Conservation (phyloP, 345 rosid genomes). For the Erucastrum elatum region DNA sequence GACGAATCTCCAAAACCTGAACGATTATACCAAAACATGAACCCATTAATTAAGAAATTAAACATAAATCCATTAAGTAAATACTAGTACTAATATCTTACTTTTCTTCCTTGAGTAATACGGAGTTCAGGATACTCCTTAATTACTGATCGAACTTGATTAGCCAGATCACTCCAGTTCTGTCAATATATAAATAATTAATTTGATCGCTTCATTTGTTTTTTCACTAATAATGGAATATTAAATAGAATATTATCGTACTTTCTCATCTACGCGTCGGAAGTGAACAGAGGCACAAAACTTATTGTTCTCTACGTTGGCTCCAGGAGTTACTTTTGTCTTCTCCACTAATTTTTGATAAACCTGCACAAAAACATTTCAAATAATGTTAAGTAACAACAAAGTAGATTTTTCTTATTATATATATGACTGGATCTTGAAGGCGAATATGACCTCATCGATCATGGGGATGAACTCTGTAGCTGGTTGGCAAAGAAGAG, state of each 20-base stretch:
- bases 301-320: slow-evolving; percentile 86
- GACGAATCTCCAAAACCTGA: slow-evolving; percentile 92
- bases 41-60: background rate
- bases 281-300: slow-evolving; percentile 92
- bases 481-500: slow-evolving; percentile 77
- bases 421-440: slow-evolving; percentile 1
- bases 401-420: background rate
- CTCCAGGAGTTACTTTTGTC: slow-evolving; percentile 70
- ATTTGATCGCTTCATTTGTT: background rate
- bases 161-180: slow-evolving; percentile 79
- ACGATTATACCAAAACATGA: slow-evolving; percentile 5
- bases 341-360: slow-evolving; percentile 53
- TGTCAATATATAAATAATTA: slow-evolving; percentile 29
- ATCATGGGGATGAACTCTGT: slow-evolving; percentile 88
- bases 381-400: background rate
- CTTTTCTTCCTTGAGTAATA: slow-evolving; percentile 87
- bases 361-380: slow-evolving; percentile 39
- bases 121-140: slow-evolving; percentile 70
- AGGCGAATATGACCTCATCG: slow-evolving; percentile 56
- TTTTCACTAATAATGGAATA: background rate
- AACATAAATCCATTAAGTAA: slow-evolving; percentile 1
- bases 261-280: slow-evolving; percentile 90
- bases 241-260: slow-evolving; percentile 4
- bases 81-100: slow-evolving; percentile 18
- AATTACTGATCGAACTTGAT: slow-evolving; percentile 65